These are phyloP conservation scores for Penicillium sp. DNA, from an alignment of 2,329 filamentous ascomycete species.

Conservation along the genomic window DNA sequence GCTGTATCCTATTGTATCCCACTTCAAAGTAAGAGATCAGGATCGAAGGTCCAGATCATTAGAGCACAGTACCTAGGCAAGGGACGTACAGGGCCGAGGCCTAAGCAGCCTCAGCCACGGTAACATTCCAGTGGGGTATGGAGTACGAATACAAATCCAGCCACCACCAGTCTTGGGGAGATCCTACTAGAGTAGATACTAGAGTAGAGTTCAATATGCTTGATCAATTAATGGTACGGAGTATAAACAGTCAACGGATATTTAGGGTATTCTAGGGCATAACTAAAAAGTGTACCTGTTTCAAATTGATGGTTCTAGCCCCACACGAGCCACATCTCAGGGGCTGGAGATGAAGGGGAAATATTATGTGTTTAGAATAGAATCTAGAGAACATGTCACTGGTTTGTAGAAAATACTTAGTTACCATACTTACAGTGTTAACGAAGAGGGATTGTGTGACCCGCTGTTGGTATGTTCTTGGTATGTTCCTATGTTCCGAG, in stretches of 20 bases:
- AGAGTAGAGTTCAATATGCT: neutral
- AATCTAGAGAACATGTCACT: slow-evolving; percentile 2
- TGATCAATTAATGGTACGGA: neutral
- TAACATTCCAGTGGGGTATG: neutral
- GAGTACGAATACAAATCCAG: neutral
- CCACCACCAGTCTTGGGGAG: neutral
- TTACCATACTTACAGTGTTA: too few relatives aligned
- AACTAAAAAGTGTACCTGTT: slow-evolving; percentile 4
- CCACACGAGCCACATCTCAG: slow-evolving; percentile 5
- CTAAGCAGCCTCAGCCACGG: neutral
- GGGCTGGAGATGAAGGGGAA: neutral
- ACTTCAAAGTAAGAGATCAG: neutral
- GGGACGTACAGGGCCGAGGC: neutral
- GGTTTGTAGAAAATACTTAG: neutral
- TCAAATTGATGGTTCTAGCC: slow-evolving; percentile 1
- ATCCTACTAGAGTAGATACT: neutral
- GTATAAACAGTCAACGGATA: neutral
- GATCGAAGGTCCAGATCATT: neutral
- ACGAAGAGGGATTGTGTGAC: neutral
- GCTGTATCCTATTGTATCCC: neutral
- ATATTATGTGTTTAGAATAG: slow-evolving; percentile 1
- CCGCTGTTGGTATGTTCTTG: slow-evolving; percentile 6
- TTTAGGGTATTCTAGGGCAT: neutral
- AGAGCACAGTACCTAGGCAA: neutral
- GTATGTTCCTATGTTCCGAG: neutral